Evolutionary conservation across 768 basidiomycete species (phyloP).

Genomic region (Crucibulum laeve): DNA sequence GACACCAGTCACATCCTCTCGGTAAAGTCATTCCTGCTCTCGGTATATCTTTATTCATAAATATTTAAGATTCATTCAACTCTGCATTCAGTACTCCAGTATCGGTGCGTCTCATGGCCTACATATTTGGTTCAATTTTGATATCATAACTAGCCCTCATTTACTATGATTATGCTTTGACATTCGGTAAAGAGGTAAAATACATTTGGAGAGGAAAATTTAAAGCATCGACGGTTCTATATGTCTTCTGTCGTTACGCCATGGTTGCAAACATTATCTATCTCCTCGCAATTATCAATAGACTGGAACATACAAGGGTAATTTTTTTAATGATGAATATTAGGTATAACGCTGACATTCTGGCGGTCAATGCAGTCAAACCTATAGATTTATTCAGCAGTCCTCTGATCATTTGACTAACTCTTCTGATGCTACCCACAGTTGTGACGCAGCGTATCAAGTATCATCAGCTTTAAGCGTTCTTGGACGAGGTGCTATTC

Average conservation of each 20-base stretch:
- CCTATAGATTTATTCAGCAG: neutral
- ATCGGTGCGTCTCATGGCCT: constrained; percentile 8
- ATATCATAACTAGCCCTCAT: constrained; percentile 15
- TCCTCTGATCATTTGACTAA: neutral
- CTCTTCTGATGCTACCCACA: neutral
- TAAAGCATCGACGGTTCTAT: constrained; percentile 22
- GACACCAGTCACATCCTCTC: no score
- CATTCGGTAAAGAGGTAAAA: constrained; percentile 23
- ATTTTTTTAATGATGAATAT: neutral
- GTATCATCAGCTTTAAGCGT: neutral
- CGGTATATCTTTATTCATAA: no score
- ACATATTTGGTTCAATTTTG: neutral
- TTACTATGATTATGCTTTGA: constrained; percentile 28
- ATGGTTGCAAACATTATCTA: constrained; percentile 27
- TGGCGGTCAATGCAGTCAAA: no score
- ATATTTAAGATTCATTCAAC: constrained; percentile 15
- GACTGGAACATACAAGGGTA: constrained; percentile 11
- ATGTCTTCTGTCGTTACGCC: constrained; percentile 28
- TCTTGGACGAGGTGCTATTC: neutral
- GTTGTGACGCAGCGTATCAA: neutral
- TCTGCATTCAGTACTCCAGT: constrained; percentile 17
- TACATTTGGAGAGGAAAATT: constrained; percentile 25
- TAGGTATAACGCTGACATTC: neutral
- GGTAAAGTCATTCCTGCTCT: no score
- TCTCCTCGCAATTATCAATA: constrained; percentile 19